These are phyloP conservation scores for Glycyrrhiza uralensis DNA, from an alignment of 306 rosid species.

Conservation along the genomic window DNA sequence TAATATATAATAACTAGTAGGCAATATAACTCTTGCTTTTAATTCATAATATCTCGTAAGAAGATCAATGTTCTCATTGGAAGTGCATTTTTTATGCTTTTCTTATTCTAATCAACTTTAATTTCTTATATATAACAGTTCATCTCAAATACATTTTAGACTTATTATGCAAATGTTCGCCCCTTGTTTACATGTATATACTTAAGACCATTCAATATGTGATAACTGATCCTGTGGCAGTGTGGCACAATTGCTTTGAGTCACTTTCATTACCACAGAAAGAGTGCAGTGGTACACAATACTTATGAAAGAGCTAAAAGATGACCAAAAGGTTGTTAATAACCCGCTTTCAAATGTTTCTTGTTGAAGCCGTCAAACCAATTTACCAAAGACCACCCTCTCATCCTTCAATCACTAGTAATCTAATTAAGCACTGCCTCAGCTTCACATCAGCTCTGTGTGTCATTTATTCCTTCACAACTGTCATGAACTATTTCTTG, in stretches of 20 bases:
- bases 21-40: neutral
- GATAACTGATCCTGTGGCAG: neutral
- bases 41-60: neutral
- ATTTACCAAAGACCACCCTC: constrained; percentile 16
- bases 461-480: neutral
- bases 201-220: neutral
- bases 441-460: constrained; percentile 22
- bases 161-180: neutral
- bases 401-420: constrained; percentile 7
- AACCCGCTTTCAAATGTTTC: constrained; percentile 41
- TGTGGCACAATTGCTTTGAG: neutral
- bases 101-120: neutral
- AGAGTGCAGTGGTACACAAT: neutral
- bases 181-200: neutral
- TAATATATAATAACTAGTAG: too few relatives aligned
- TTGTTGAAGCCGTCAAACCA: constrained; percentile 47
- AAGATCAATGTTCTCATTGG: neutral
- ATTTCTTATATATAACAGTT: neutral
- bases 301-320: neutral
- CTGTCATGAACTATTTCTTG: neutral
- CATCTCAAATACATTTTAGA: neutral
- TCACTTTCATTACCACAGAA: constrained; percentile 20
- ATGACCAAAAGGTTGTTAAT: constrained; percentile 32
- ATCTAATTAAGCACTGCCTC: constrained; percentile 3
- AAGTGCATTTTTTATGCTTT: neutral